Conservation (phyloP, 2,329 filamentous ascomycete genomes). For the Sarocladiaceae sp. region DNA sequence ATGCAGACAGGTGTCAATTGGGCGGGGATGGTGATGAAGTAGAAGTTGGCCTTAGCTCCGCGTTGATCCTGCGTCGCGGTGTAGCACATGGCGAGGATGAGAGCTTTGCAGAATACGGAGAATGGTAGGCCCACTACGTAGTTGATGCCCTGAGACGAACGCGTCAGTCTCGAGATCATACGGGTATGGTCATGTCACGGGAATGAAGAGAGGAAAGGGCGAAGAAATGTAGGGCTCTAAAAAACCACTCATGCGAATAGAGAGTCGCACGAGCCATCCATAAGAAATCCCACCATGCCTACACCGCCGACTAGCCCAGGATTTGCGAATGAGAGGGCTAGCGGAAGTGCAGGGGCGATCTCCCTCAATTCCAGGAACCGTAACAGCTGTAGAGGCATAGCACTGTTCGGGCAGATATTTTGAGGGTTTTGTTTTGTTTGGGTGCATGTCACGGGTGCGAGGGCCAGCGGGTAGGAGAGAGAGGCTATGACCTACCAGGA, state of each 20-base stretch:
- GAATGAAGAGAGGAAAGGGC: slow-evolving; percentile 10
- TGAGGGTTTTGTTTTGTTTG: slow-evolving; percentile 33
- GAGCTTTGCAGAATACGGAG: slow-evolving; percentile 49
- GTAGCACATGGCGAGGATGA: slow-evolving; percentile 76
- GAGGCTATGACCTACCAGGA: slow-evolving; percentile 61
- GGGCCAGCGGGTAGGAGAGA: slow-evolving; percentile 15
- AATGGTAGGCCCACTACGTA: slow-evolving; percentile 25
- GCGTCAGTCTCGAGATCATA: slow-evolving; percentile 11
- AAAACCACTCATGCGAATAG: slow-evolving; percentile 54
- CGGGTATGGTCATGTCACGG: background rate
- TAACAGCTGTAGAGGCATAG: slow-evolving; percentile 59
- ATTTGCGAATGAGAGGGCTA: slow-evolving; percentile 62
- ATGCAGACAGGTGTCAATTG: slow-evolving; percentile 77
- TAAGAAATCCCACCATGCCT: slow-evolving; percentile 70
- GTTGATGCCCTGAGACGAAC: slow-evolving; percentile 19
- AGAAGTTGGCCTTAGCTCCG: slow-evolving; percentile 68
- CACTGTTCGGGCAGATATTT: slow-evolving; percentile 76
- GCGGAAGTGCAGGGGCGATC: slow-evolving; percentile 62
- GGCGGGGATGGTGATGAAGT: slow-evolving; percentile 76
- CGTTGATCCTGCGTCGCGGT: slow-evolving; percentile 82
- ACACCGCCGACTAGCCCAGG: slow-evolving; percentile 57
- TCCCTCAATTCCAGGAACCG: slow-evolving; percentile 83
- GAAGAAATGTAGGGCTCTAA: slow-evolving; percentile 54
- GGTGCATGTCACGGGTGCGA: slow-evolving; percentile 9
- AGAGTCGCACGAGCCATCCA: slow-evolving; percentile 61